A percentile compares a stretch with the other conserved stretches of the same genome.
Conservation (phyloP, 257 asterid genomes). For the Haberlea rhodopensis region DNA sequence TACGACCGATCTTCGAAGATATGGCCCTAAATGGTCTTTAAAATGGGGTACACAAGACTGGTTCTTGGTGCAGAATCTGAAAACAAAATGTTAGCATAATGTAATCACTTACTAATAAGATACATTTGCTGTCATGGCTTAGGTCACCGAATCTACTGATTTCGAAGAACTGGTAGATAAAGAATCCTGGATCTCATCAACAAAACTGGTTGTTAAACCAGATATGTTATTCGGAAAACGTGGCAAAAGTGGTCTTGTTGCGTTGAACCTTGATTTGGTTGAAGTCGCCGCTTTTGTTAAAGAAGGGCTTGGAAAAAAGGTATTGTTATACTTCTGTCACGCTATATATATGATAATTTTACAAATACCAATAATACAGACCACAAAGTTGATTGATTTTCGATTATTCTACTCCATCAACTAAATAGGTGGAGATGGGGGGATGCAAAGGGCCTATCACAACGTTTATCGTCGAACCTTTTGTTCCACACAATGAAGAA, state of each 20-base stretch:
- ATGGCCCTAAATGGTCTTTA: too few relatives aligned
- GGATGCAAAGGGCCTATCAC: conserved; percentile 96
- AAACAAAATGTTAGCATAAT: too few relatives aligned
- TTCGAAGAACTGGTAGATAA: conserved; percentile 65
- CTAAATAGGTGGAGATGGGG: conserved; percentile 96
- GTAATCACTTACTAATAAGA: too few relatives aligned
- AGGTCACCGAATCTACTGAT: conserved; percentile 87
- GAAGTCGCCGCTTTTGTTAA: conserved; percentile 76
- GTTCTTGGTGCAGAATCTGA: too few relatives aligned
- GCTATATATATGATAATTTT: background rate
- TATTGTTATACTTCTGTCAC: conserved; percentile 14
- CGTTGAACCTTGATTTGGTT: conserved; percentile 83
- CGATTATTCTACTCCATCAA: too few relatives aligned
- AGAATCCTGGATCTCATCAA: conserved; percentile 84
- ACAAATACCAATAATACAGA: too few relatives aligned
- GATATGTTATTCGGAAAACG: conserved; percentile 96
- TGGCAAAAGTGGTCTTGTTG: conserved; percentile 92
- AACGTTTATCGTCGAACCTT: conserved; percentile 89
- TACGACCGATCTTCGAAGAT: too few relatives aligned
- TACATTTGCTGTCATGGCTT: conserved; percentile 23
- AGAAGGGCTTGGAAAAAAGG: conserved; percentile 94
- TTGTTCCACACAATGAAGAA: conserved; percentile 84
- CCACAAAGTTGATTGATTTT: too few relatives aligned
- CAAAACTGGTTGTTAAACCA: conserved; percentile 87
- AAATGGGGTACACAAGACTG: too few relatives aligned